These are phyloP conservation scores for Lizanozyma gosingica DNA, from an alignment of 1,139 yeast genomes.

Conservation along the genomic window DNA sequence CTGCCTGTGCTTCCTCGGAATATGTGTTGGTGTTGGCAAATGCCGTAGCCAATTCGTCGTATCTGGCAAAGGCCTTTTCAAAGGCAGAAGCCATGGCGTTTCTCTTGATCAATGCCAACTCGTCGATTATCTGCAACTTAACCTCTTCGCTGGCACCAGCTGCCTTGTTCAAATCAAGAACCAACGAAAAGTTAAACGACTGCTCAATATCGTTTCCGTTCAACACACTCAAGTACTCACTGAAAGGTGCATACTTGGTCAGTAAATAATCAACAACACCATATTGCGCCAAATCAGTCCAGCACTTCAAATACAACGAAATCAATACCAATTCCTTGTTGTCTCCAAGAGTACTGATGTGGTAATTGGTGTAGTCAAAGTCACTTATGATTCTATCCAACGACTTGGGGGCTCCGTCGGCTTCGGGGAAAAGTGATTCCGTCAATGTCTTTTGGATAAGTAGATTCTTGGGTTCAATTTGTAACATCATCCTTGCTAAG, in stretches of 20 bases:
- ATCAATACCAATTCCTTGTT: conserved; percentile 55
- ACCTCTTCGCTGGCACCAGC: conserved; percentile 33
- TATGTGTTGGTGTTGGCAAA: conserved; percentile 41
- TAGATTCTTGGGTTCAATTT: conserved; percentile 36
- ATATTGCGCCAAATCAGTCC: conserved; percentile 60
- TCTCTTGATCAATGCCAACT: conserved; percentile 70
- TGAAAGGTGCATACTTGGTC: conserved; percentile 27
- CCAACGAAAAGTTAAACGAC: conserved; percentile 77
- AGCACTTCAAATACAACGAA: conserved; percentile 69
- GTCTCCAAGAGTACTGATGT: conserved; percentile 71
- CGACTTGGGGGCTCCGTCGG: conserved; percentile 41
- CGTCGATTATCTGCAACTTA: conserved; percentile 43
- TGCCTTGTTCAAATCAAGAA: conserved; percentile 47
- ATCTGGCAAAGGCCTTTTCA: conserved; percentile 73
- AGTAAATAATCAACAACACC: conserved; percentile 46
- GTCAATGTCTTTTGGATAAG: conserved; percentile 34
- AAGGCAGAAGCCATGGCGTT: conserved; percentile 91
- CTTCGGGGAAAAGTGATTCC: conserved; percentile 24
- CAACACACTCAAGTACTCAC: conserved; percentile 20
- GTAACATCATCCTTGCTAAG: conserved; percentile 27
- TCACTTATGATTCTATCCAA: conserved; percentile 88
- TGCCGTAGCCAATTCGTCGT: conserved; percentile 55
- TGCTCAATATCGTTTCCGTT: conserved; percentile 41
- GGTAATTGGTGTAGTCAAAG: conserved; percentile 92
- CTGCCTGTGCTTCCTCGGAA: conserved; percentile 41